Conservation (phyloP, 345 rosid genomes). For the Citrus glauca region DNA sequence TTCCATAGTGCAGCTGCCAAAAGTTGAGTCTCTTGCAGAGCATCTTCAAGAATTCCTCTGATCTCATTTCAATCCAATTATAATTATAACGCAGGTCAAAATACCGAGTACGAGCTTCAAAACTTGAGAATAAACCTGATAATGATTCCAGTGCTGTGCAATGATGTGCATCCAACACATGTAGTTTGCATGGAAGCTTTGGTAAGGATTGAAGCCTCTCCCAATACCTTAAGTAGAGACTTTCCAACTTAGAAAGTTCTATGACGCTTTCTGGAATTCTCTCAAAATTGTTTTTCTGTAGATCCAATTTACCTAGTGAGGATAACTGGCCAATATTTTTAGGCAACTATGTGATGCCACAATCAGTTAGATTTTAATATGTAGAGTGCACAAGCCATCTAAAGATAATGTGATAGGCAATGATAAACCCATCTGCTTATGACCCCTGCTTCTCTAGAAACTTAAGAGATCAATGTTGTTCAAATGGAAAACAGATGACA, state of each 20-base stretch:
- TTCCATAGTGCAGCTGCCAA: not conserved
- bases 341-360: not conserved
- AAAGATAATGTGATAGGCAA: not conserved
- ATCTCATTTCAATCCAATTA: too few relatives aligned
- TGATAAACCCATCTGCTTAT: not conserved
- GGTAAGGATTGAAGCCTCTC: conserved; percentile 1
- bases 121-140: not conserved
- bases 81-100: too few relatives aligned
- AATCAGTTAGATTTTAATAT: not conserved
- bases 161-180: not conserved
- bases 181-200: conserved; percentile 3
- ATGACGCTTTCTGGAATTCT: not conserved
- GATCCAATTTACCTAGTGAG: not conserved
- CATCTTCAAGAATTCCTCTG: not conserved
- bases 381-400: not conserved
- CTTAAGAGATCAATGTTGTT: too few relatives aligned
- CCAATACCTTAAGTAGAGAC: not conserved
- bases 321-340: not conserved
- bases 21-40: not conserved
- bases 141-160: not conserved
- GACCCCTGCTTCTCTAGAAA: not conserved
- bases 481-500: not conserved
- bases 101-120: not conserved
- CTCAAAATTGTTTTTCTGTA: not conserved
- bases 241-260: not conserved